A percentile compares a stretch with the other conserved stretches of the same genome.
These are phyloP conservation scores for Jimgerdemannia lactiflua DNA, from an alignment of 192 early-diverging fungal genomes.

Conservation along the genomic window DNA sequence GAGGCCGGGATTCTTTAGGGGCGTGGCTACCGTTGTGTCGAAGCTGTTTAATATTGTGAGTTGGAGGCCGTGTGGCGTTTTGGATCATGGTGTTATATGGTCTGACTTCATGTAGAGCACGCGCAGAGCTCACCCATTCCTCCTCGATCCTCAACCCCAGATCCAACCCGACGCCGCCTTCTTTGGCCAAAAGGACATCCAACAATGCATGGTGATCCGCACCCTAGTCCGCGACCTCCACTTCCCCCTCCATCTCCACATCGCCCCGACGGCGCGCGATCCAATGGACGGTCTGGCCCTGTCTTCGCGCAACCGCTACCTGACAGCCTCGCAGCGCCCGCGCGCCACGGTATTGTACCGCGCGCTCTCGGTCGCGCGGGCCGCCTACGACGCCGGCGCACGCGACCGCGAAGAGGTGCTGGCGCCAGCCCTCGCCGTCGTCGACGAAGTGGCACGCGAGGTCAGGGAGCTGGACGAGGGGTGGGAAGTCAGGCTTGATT, in stretches of 20 bases:
- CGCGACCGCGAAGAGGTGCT: slow-evolving; percentile 41
- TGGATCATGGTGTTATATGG: background rate
- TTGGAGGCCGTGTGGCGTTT: background rate
- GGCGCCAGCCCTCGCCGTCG: slow-evolving; percentile 43
- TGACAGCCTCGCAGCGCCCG: slow-evolving; percentile 65
- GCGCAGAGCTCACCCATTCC: background rate
- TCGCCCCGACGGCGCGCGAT: slow-evolving; percentile 76
- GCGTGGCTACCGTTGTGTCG: slow-evolving; percentile 92
- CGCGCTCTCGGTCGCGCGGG: slow-evolving; percentile 54
- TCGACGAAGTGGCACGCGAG: slow-evolving; percentile 39
- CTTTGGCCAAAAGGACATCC: slow-evolving; percentile 97
- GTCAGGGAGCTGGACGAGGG: slow-evolving; percentile 34
- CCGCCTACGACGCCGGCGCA: slow-evolving; percentile 37
- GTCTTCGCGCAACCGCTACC: slow-evolving; percentile 87
- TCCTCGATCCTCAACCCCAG: background rate
- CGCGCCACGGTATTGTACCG: slow-evolving; percentile 72
- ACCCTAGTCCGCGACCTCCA: slow-evolving; percentile 84
- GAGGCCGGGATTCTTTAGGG: slow-evolving; percentile 95
- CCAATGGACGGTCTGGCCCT: slow-evolving; percentile 78
- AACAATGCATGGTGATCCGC: slow-evolving; percentile 84
- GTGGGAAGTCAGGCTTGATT: slow-evolving; percentile 72
- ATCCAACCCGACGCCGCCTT: slow-evolving; percentile 75
- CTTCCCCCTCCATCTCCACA: slow-evolving; percentile 70
- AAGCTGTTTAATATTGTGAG: slow-evolving; percentile 88
- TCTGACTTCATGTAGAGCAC: background rate